Evolutionary conservation across 2,329 filamentous ascomycete species (phyloP), one percentile per base, ranked within the genome.

Genomic region (Ceratocystis variospora): DNA sequence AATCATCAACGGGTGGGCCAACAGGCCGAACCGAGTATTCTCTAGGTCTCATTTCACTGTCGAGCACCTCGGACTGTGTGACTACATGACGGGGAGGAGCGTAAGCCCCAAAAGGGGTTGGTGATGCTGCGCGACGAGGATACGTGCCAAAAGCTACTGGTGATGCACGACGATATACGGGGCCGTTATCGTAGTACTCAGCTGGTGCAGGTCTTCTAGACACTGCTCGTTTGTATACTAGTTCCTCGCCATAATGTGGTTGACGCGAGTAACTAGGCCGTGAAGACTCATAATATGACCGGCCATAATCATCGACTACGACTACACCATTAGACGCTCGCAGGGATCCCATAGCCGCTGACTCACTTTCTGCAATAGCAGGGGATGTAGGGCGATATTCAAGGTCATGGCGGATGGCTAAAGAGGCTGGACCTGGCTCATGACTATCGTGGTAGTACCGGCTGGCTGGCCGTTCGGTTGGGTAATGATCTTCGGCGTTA

Each of bases 221-320:
- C 5, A 79, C 72, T 57, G 81, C 78, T 45, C 82, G 80, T 25
- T 93, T 89, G 70, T 91, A 90, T 55, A 87, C 75, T 64, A 84
- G 72, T 66, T 85, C 82, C 28, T 79, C 63, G 5, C 44, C 41
- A 48, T 68, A 62, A 41, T 63, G 61, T 6, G 41, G 41, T 44
- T 41, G 63, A 5, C 41, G 61, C 45, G 63, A 46, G 33, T 28
- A n/a, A 28, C 15, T 25, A 3, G 33, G 15, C 22, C n/a, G 61
- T 1, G 28, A 25, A 31, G 83, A 82, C 70, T 86, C 83, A 68
- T 81, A 74, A 76, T 92, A 96, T 73, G 90, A 85, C 73, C 89
- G 89, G 50, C 91, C 91, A 74, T 86, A 89, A 69, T 89, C 85
- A 75, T 96, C 92, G 65, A 95, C 80, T 44, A 96, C 80, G 69